A percentile compares a stretch with the other conserved stretches of the same genome.
phyloP scores from a whole-genome alignment of 768 basidiomycete genomes.

The Cubamyces sp. region DNA sequence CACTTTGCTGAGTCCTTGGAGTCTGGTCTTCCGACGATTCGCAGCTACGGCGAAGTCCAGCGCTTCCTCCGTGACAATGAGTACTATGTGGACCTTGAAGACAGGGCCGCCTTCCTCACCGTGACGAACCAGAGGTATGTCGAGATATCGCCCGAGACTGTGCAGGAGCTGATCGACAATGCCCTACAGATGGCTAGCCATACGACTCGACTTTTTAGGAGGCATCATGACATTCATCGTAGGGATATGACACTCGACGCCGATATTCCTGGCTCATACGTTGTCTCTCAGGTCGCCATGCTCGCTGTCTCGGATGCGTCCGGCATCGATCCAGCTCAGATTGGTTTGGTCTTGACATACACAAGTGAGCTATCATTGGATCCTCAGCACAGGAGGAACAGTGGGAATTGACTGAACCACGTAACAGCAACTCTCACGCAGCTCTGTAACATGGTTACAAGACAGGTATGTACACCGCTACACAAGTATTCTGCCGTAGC shows the following conservation, averaged over 20 bases:
- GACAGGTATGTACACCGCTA: slow-evolving; percentile 40
- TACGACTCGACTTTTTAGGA: slow-evolving; percentile 74
- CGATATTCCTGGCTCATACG: slow-evolving; percentile 6
- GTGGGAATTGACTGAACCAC: too few relatives aligned
- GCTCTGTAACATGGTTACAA: slow-evolving; percentile 54
- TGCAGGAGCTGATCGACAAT: background rate
- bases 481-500: background rate
- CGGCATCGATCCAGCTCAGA: slow-evolving; percentile 64
- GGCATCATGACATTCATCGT: slow-evolving; percentile 59
- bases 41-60: slow-evolving; percentile 67
- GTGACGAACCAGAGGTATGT: slow-evolving; percentile 65
- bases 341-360: slow-evolving; percentile 74
- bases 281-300: slow-evolving; percentile 56
- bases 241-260: slow-evolving; percentile 20
- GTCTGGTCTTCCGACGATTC: slow-evolving; percentile 69
- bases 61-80: slow-evolving; percentile 70
- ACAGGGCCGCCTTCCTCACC: slow-evolving; percentile 68
- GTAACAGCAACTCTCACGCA: slow-evolving; percentile 52
- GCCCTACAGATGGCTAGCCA: slow-evolving; percentile 60
- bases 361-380: slow-evolving; percentile 44
- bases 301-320: slow-evolving; percentile 61
- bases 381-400: background rate
- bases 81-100: slow-evolving; percentile 72
- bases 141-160: background rate
- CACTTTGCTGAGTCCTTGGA: slow-evolving; percentile 82